A percentile compares a stretch with the other conserved stretches of the same genome.
These are phyloP conservation scores for Sordaria brevicollis DNA, from an alignment of 495 filamentous ascomycete genomes.

Conservation along the genomic window DNA sequence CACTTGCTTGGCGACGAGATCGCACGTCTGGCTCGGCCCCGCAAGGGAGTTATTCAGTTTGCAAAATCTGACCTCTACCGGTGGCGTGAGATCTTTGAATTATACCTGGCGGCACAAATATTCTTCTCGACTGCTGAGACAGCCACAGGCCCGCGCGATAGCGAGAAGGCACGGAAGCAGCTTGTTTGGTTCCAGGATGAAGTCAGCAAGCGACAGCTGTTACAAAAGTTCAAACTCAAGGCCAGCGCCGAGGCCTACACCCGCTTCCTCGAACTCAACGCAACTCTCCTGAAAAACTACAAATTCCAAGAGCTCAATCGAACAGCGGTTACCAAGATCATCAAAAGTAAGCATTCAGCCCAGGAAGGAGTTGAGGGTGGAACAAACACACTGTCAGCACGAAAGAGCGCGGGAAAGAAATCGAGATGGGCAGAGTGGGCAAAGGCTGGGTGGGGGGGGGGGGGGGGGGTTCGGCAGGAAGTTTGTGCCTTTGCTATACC, in stretches of 20 bases:
- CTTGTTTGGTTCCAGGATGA: conserved; percentile 50
- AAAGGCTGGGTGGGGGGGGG: neutral
- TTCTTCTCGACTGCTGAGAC: conserved; percentile 61
- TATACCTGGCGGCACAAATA: conserved; percentile 58
- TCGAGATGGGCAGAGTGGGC: no score
- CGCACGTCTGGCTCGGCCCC: conserved; percentile 46
- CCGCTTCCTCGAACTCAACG: conserved; percentile 55
- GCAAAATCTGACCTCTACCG: conserved; percentile 54
- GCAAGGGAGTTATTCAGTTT: conserved; percentile 23
- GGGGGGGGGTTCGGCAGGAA: neutral
- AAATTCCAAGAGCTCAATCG: conserved; percentile 67
- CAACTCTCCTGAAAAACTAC: conserved; percentile 51
- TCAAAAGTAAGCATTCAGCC: conserved; percentile 52
- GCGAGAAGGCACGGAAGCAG: conserved; percentile 40
- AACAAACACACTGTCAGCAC: neutral
- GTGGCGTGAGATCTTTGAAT: conserved; percentile 64
- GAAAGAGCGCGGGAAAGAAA: neutral
- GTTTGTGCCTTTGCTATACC: neutral
- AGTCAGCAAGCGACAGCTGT: conserved; percentile 40
- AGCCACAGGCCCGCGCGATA: conserved; percentile 47
- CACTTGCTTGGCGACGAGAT: conserved; percentile 44
- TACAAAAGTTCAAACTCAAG: conserved; percentile 45
- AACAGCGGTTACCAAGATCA: conserved; percentile 58
- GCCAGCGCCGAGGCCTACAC: conserved; percentile 46
- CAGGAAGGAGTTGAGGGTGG: neutral